These are phyloP conservation scores for Isochrysis galbana DNA, from an alignment of 78 protist genomes.

Conservation along the genomic window DNA sequence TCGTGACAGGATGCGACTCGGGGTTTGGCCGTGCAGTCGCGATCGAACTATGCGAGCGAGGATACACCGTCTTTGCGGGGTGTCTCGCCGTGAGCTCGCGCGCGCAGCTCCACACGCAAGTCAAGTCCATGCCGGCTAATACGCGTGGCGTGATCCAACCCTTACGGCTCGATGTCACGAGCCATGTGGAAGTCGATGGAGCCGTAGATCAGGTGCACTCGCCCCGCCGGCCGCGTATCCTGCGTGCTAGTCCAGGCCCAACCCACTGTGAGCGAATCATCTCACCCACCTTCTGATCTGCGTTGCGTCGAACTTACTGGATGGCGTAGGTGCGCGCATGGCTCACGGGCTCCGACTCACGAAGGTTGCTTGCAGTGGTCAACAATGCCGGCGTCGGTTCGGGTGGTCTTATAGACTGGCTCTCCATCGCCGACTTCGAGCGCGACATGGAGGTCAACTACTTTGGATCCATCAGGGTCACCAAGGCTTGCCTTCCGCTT, in stretches of 20 bases:
- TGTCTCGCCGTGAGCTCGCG: neutral
- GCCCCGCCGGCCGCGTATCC: too few relatives aligned
- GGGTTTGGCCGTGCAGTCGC: neutral
- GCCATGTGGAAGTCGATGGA: too few relatives aligned
- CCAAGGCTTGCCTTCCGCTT: neutral
- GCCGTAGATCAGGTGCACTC: too few relatives aligned
- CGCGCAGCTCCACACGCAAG: neutral
- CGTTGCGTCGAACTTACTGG: too few relatives aligned
- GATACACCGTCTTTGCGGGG: neutral
- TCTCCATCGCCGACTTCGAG: neutral
- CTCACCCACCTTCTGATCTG: too few relatives aligned
- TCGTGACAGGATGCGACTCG: neutral
- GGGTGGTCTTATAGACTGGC: neutral
- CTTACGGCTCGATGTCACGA: too few relatives aligned
- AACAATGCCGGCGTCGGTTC: neutral
- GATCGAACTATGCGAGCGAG: neutral
- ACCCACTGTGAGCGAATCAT: too few relatives aligned
- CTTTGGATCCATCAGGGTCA: neutral
- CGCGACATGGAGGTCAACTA: neutral
- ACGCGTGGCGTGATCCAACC: too few relatives aligned
- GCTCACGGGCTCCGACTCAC: neutral
- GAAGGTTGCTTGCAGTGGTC: neutral
- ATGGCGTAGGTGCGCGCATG: neutral
- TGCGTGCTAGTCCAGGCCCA: too few relatives aligned
- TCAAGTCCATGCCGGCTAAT: too few relatives aligned